Evolutionary conservation across 129 eudicot species (phyloP).

Genomic region (Scalesia atractyloides): DNA sequence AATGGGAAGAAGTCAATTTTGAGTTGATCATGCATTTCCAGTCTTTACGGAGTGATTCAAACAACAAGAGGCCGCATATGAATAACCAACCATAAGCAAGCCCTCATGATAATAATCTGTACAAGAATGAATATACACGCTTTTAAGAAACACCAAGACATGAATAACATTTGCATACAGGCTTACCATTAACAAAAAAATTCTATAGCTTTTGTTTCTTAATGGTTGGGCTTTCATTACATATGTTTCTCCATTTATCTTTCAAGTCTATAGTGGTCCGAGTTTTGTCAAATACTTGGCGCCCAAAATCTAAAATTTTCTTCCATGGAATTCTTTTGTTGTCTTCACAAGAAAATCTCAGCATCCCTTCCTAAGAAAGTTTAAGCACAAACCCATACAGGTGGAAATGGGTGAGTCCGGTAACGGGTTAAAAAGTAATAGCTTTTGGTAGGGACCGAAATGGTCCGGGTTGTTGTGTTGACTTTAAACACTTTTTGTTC

Average conservation of each 20-base stretch:
- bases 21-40: background rate
- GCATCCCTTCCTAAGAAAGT: slow-evolving; percentile 61
- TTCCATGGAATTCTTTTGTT: slow-evolving; percentile 63
- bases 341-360: slow-evolving; percentile 25
- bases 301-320: slow-evolving; percentile 64
- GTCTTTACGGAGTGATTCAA: background rate
- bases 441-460: background rate
- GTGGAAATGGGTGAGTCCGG: background rate
- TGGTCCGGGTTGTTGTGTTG: background rate
- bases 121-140: background rate
- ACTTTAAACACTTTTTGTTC: background rate
- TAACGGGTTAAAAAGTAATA: background rate
- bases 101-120: background rate
- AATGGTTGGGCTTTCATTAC: slow-evolving; percentile 43
- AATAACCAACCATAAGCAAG: background rate
- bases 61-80: background rate
- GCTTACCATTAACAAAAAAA: background rate
- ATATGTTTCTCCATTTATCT: slow-evolving; percentile 90
- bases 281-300: slow-evolving; percentile 44
- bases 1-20: background rate
- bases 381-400: background rate
- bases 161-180: background rate
- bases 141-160: background rate
- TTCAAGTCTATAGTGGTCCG: slow-evolving; percentile 66
- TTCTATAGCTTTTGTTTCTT: slow-evolving; percentile 30